phyloP scores from a whole-genome alignment of 257 asterid species.

The Oldenlandia corymbosa region DNA sequence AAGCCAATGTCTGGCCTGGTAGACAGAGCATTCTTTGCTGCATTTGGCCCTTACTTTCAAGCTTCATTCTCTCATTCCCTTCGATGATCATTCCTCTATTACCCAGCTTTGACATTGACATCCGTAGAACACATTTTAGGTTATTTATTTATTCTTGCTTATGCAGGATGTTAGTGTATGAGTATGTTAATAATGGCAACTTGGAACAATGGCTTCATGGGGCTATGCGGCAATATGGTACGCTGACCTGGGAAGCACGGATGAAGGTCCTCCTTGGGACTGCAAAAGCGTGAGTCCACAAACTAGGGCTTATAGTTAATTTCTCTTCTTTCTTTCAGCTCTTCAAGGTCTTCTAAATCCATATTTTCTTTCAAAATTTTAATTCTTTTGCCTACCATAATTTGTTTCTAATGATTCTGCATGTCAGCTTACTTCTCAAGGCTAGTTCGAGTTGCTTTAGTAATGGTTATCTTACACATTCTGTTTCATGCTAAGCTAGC shows the following conservation, averaged over 20 bases:
- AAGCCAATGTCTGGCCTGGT: slow-evolving; percentile 10
- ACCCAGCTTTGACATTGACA: neutral
- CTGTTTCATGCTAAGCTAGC: neutral
- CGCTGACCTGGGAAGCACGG: slow-evolving; percentile 91
- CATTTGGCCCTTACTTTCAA: neutral
- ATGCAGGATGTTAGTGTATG: slow-evolving; percentile 87
- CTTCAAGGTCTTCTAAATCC: neutral
- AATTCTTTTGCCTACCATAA: neutral
- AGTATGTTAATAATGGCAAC: slow-evolving; percentile 90
- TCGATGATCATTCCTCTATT: neutral
- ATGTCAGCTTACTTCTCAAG: neutral
- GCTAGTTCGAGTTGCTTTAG: neutral
- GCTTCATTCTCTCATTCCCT: neutral
- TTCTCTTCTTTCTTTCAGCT: slow-evolving; percentile 5
- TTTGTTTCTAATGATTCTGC: neutral
- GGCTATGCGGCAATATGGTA: slow-evolving; percentile 77
- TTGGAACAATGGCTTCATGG: slow-evolving; percentile 99
- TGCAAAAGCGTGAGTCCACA: slow-evolving; percentile 83
- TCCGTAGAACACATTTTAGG: neutral
- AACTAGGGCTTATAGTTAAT: slow-evolving; percentile 5
- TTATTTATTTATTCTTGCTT: slow-evolving; percentile 10
- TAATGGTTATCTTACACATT: too few relatives aligned
- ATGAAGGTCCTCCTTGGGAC: slow-evolving; percentile 94
- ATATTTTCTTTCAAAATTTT: neutral
- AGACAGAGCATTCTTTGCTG: neutral